These are phyloP conservation scores for Bjerkandera adusta DNA, from an alignment of 1,284 basidiomycete genomes.

Conservation along the genomic window DNA sequence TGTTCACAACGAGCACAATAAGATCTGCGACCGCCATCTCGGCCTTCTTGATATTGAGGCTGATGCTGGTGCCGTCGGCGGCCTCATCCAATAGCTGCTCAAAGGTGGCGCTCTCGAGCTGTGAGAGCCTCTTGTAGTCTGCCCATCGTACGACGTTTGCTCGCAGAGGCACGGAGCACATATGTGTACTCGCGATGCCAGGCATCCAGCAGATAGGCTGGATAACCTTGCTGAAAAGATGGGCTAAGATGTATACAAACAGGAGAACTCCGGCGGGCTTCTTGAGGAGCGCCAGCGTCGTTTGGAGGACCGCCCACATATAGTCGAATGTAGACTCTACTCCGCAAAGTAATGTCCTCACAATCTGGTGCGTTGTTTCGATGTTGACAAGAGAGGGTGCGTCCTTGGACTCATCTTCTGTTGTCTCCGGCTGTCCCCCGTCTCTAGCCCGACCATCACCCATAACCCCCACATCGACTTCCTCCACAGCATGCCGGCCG, in stretches of 20 bases:
- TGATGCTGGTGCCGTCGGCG: slow-evolving; percentile 55
- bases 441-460: slow-evolving; percentile 13
- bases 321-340: slow-evolving; percentile 37
- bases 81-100: slow-evolving; percentile 59
- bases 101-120: slow-evolving; percentile 58
- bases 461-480: too few relatives aligned
- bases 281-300: slow-evolving; percentile 47
- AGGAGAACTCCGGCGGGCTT: slow-evolving; percentile 55
- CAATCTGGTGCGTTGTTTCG: slow-evolving; percentile 19
- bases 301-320: slow-evolving; percentile 41
- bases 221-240: slow-evolving; percentile 45
- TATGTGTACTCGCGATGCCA: slow-evolving; percentile 43
- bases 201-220: slow-evolving; percentile 61
- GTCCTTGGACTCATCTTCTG: slow-evolving; percentile 6
- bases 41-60: slow-evolving; percentile 68
- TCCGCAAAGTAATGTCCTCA: slow-evolving; percentile 20
- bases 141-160: slow-evolving; percentile 32
- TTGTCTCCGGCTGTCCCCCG: slow-evolving; percentile 7
- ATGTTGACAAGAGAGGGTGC: slow-evolving; percentile 13
- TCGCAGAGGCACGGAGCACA: slow-evolving; percentile 38
- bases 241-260: slow-evolving; percentile 47
- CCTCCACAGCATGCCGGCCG: too few relatives aligned
- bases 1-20: slow-evolving; percentile 56
- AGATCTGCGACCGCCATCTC: slow-evolving; percentile 72
- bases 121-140: slow-evolving; percentile 57